Evolutionary conservation across 805 yeast genomes (phyloP).

Genomic region (Teunomyces aglyptinius): DNA sequence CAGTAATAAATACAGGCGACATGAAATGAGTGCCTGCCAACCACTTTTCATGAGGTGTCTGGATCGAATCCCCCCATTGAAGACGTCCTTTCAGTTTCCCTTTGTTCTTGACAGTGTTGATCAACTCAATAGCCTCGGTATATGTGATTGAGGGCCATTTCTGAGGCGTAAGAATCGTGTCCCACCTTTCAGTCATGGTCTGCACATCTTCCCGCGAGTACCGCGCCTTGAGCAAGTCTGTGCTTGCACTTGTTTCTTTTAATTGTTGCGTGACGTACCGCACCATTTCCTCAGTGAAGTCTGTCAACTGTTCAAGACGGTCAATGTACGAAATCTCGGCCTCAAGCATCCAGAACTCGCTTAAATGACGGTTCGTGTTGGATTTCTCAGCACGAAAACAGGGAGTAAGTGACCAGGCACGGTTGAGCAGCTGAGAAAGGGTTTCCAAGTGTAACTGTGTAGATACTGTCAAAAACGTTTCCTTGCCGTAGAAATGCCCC

Average conservation of each 20-base stretch:
- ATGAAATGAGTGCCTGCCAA: slow-evolving; percentile 66
- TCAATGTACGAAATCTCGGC: slow-evolving; percentile 76
- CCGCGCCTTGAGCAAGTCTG: slow-evolving; percentile 35
- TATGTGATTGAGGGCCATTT: slow-evolving; percentile 75
- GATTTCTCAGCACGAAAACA: slow-evolving; percentile 93
- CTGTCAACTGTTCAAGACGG: slow-evolving; percentile 57
- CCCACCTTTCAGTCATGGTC: slow-evolving; percentile 57
- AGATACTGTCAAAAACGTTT: slow-evolving; percentile 80
- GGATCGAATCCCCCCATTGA: slow-evolving; percentile 70
- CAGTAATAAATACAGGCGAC: slow-evolving; percentile 83
- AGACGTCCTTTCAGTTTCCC: slow-evolving; percentile 35
- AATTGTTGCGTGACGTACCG: slow-evolving; percentile 37
- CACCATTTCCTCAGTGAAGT: slow-evolving; percentile 69
- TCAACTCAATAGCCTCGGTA: slow-evolving; percentile 63
- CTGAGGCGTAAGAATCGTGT: slow-evolving; percentile 37
- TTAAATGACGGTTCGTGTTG: slow-evolving; percentile 85
- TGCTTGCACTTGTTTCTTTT: slow-evolving; percentile 17
- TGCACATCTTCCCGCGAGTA: slow-evolving; percentile 37
- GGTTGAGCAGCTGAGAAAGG: slow-evolving; percentile 63
- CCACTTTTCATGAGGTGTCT: slow-evolving; percentile 90
- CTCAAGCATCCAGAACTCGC: slow-evolving; percentile 98
- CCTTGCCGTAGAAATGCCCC: slow-evolving; percentile 57
- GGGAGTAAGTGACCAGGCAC: slow-evolving; percentile 89
- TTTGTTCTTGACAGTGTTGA: slow-evolving; percentile 37
- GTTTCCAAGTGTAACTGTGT: slow-evolving; percentile 90